Conservation (phyloP, 140 eudicot genomes). For the Stevia rebaudiana region DNA sequence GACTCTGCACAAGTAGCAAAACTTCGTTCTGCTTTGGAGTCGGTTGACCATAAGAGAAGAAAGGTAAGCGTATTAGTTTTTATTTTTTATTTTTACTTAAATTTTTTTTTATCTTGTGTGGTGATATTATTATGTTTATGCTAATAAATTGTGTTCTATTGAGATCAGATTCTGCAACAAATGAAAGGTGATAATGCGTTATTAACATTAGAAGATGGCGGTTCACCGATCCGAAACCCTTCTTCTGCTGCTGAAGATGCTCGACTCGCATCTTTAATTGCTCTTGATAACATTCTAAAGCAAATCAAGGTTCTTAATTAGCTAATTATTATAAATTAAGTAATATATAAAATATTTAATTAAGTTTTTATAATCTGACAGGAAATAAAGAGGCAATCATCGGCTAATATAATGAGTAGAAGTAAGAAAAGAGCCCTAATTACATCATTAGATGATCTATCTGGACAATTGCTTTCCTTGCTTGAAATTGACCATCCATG, state of each 20-base stretch:
- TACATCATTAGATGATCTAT: constrained; percentile 72
- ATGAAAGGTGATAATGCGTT: constrained; percentile 76
- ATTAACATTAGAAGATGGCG: constrained; percentile 68
- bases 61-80: constrained; percentile 44
- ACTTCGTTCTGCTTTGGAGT: constrained; percentile 89
- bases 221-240: constrained; percentile 87
- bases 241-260: constrained; percentile 99
- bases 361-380: constrained; percentile 22
- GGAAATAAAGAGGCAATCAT: constrained; percentile 75
- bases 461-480: constrained; percentile 77
- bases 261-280: constrained; percentile 83
- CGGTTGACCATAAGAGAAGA: constrained; percentile 97
- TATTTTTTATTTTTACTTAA: neutral
- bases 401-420: constrained; percentile 56
- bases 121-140: neutral
- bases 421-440: constrained; percentile 74
- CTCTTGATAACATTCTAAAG: constrained; percentile 86
- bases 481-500: constrained; percentile 94
- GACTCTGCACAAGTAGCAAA: constrained; percentile 86
- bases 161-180: constrained; percentile 72
- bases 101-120: neutral
- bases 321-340: neutral
- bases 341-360: neutral
- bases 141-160: constrained; percentile 3
- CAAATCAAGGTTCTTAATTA: constrained; percentile 65